Base-by-base conservation (phyloP, 768 basidiomycete species). In the Tremella yokohamensis region DNA sequence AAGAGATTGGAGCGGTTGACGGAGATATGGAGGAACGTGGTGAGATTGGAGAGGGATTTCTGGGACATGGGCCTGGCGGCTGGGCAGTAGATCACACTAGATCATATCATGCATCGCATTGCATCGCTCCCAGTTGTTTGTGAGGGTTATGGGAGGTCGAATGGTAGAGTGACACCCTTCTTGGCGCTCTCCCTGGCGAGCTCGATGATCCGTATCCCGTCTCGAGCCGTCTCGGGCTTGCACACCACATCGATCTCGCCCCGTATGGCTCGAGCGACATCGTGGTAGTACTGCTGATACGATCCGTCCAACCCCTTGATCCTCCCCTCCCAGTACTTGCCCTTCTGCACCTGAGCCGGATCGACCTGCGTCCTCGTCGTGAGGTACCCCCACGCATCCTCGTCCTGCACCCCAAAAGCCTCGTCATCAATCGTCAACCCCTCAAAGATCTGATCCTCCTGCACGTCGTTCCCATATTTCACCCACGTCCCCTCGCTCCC, bases 31-130 rank as follows among this genome's bases (percentile, higher is more conserved):
- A 81, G 83, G 68, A 83, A 82, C 54, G 89, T 88, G 68, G 85
- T 88, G 0, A 74, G 78, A 47, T 79, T 96, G 47, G 92, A 97
- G 78, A 87, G 84, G 64, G 83, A 81, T 0, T 94, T 94, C 72
- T 97, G 92, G 92, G 88, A 93, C 47, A 84, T 84, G 80, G 83
- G 83, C 3, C 70, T 85, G 57, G 29, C 29, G 29, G 29, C 29
- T 6, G 6, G 4, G 11, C 6, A 4, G 11, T 34, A 34, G 29
- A 34, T 6, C 11, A 11, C 11, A 34, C 29, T 6, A 34, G 29
- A 34, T 34, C 6, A 34, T 34, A 34, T 11, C 29, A 34, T 34
- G 29, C 29, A 34, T 34, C 4, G 29, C 29, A 11, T n/a, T n/a
- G n/a, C n/a, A n/a, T n/a, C n/a, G 11, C 29, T 6, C 11, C 29